Conservation (phyloP, 352 stramenopile species). For the Plasmopara viticola region DNA sequence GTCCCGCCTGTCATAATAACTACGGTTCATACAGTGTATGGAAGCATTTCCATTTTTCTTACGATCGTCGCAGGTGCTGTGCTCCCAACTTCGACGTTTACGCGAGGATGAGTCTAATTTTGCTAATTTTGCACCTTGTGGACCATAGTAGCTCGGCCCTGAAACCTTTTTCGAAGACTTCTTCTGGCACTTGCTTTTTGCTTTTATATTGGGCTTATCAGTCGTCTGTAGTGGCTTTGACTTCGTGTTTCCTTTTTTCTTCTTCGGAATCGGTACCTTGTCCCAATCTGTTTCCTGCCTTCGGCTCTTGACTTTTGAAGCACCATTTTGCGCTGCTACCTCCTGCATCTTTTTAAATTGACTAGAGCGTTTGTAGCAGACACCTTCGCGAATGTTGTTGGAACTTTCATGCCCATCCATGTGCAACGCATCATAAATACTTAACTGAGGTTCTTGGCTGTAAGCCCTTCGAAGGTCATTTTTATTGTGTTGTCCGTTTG, state of each 20-base stretch:
- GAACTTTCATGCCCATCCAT: conserved; percentile 34
- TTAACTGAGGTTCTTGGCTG: conserved; percentile 41
- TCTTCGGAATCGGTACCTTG: conserved; percentile 44
- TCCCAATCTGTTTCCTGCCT: conserved; percentile 39
- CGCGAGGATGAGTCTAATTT: conserved; percentile 9
- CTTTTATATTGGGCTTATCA: conserved; percentile 10
- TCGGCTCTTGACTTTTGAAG: conserved; percentile 30
- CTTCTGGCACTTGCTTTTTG: conserved; percentile 19
- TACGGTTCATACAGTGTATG: conserved; percentile 12
- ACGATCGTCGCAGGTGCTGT: conserved; percentile 21
- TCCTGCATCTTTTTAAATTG: conserved; percentile 50
- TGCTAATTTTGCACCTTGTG: conserved; percentile 11
- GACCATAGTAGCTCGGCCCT: conserved; percentile 32
- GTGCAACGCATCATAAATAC: conserved; percentile 52
- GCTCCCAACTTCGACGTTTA: conserved; percentile 8
- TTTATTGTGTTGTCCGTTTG: conserved; percentile 9
- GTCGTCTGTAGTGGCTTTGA: conserved; percentile 2
- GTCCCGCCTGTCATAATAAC: conserved; percentile 13
- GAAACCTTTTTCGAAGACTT: conserved; percentile 20
- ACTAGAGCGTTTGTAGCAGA: conserved; percentile 45
- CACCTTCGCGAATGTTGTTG: conserved; percentile 24
- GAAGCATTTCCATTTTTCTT: conserved; percentile 19
- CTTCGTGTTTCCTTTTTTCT: conserved; percentile 21
- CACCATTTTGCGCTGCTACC: conserved; percentile 34
- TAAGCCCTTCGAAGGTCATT: conserved; percentile 20